Base-by-base conservation (phyloP, 352 stramenopile genomes). In the Globisporangium carolinianum region DNA sequence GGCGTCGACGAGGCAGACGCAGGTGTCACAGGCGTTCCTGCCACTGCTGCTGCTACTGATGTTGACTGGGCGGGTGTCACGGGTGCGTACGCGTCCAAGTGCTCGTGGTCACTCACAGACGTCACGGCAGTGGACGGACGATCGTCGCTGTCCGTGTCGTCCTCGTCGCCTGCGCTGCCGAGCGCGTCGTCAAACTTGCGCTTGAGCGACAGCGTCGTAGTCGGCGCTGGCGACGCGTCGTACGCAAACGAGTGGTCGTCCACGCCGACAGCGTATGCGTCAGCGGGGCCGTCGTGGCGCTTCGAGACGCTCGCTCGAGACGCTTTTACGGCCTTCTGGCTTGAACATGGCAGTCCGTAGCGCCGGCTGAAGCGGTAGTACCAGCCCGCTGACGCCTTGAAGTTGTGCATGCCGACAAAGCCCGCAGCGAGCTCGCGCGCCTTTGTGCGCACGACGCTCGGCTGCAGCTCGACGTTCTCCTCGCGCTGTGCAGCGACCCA, bases 381-480 rank as follows among this genome's bases (percentile, higher is more conserved):
- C 73, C 75, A 86, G 3, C 75, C 75, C 0, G 70, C 75, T 5
- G 71, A 83, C 18, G 73, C 75, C 61, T 81, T 82, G 65, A 83
- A 86, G 47, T 51, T 68, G 15, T 68, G 52, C 74, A 83, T 79
- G 24, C 58, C 63, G 11, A 70, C 66, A 43, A 65, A 69, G 15
- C 47, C 46, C 3, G 46, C 38, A n/a, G 71, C 68, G 49, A 86
- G 60, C 11, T 62, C 52, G 7, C 65, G 62, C 18, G 68, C 73
- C 53, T 76, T 76, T 49, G 73, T 65, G 1, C 71, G 64, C 17
- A 85, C 56, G 5, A 69, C 51, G 5, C 58, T 53, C 0, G 68
- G 67, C 43, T 65, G 36, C n/a, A 79, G 51, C 38, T 68, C 61
- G 15, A 58, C 39, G 12, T 62, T 57, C 32, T 67, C 58, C 12